These are phyloP conservation scores for Cadophora sp. DNA, from an alignment of 2,329 filamentous ascomycete species.

Conservation along the genomic window DNA sequence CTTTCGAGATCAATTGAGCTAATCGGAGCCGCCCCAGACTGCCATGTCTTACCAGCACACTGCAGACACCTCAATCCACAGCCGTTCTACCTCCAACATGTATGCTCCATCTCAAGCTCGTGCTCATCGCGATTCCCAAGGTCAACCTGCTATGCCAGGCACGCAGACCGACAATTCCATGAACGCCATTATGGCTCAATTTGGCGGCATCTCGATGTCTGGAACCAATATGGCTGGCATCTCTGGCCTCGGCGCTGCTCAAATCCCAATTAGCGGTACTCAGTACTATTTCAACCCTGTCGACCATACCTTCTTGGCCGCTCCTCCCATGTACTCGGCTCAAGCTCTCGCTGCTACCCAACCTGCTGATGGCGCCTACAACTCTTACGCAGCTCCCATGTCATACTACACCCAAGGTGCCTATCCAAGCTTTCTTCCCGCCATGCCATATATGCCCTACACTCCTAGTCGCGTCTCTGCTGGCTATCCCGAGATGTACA, in stretches of 20 bases:
- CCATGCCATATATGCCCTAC: slow-evolving; percentile 43
- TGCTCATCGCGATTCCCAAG: slow-evolving; percentile 39
- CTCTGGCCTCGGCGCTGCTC: slow-evolving; percentile 38
- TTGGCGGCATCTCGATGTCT: slow-evolving; percentile 42
- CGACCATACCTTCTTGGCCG: slow-evolving; percentile 36
- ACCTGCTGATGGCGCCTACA: slow-evolving; percentile 41
- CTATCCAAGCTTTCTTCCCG: slow-evolving; percentile 43
- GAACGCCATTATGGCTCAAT: slow-evolving; percentile 42
- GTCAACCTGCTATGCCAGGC: slow-evolving; percentile 27
- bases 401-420: slow-evolving; percentile 43
- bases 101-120: slow-evolving; percentile 42
- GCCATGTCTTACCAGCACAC: slow-evolving; percentile 47
- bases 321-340: slow-evolving; percentile 42
- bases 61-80: slow-evolving; percentile 38
- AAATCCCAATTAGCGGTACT: slow-evolving; percentile 43
- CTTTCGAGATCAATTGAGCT: slow-evolving; percentile 26
- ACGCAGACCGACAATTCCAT: slow-evolving; percentile 37
- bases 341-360: slow-evolving; percentile 40
- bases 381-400: slow-evolving; percentile 39
- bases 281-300: slow-evolving; percentile 43
- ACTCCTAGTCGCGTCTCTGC: slow-evolving; percentile 38
- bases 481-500: slow-evolving; percentile 42
- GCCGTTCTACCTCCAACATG: slow-evolving; percentile 40
- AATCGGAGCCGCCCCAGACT: slow-evolving; percentile 26
- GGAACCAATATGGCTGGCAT: slow-evolving; percentile 46